These are phyloP conservation scores for Calcarisporium arbuscula DNA, from an alignment of 2,329 filamentous ascomycete species.

Conservation along the genomic window DNA sequence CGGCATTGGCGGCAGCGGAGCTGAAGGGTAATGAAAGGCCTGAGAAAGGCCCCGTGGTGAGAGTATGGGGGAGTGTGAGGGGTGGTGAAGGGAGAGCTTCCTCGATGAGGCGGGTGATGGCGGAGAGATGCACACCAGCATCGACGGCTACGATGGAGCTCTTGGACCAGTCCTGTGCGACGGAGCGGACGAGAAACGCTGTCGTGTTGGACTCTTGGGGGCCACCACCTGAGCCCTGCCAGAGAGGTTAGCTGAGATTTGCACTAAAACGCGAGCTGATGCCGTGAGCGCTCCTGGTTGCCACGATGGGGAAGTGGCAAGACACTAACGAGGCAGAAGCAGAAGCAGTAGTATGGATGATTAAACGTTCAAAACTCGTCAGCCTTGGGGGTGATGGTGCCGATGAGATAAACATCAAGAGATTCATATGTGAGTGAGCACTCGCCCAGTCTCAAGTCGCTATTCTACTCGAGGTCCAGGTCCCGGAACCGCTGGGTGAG, in stretches of 20 bases:
- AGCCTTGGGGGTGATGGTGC: too few species aligned
- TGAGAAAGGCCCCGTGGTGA: constrained; percentile 68
- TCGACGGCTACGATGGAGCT: constrained; percentile 88
- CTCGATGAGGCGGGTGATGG: constrained; percentile 75
- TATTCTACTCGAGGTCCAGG: too few species aligned
- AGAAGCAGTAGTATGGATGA: too few species aligned
- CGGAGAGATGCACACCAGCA: constrained; percentile 80
- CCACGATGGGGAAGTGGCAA: too few species aligned
- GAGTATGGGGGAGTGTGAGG: constrained; percentile 38
- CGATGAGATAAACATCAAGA: too few species aligned
- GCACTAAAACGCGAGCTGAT: too few species aligned
- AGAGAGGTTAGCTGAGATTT: constrained; percentile 17
- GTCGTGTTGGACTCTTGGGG: constrained; percentile 87
- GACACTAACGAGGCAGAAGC: too few species aligned
- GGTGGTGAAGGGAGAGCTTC: constrained; percentile 35
- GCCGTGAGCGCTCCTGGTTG: too few species aligned
- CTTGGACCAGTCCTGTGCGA: constrained; percentile 70
- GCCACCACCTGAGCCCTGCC: constrained; percentile 80
- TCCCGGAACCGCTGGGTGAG: too few species aligned
- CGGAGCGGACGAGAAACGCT: constrained; percentile 79
- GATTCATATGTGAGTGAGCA: too few species aligned
- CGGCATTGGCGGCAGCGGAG: constrained; percentile 69
- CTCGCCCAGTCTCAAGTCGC: too few species aligned
- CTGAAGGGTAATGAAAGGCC: constrained; percentile 65
- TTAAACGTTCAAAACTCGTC: too few species aligned